Evolutionary conservation across 257 asterid genomes (phyloP).

Genomic region (Thymus quinquecostatus): DNA sequence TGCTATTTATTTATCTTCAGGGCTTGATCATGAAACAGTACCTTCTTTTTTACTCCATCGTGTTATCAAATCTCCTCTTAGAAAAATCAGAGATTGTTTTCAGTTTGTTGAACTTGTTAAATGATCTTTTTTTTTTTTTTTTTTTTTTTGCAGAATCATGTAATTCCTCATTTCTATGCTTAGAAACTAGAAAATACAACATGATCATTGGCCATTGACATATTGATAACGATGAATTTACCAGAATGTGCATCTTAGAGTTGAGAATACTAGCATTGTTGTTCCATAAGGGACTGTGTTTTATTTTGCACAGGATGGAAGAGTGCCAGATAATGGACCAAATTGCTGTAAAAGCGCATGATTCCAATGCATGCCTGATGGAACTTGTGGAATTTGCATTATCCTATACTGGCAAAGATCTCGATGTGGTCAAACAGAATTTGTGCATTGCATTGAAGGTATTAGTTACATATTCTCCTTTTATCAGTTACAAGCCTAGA

Average conservation of each 20-base stretch:
- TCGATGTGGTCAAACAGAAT: constrained; percentile 49
- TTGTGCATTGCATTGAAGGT: constrained; percentile 73
- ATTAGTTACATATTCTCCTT: constrained; percentile 26
- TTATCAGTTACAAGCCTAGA: not conserved
- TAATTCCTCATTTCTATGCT: not conserved
- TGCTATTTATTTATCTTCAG: not conserved
- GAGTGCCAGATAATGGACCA: constrained; percentile 64
- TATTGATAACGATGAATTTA: not conserved
- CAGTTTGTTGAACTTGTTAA: not conserved
- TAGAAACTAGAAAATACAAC: not conserved
- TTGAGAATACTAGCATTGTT: not conserved
- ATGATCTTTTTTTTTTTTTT: not conserved
- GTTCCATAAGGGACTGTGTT: constrained; percentile 16
- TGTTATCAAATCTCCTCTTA: not conserved
- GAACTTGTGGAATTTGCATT: constrained; percentile 57
- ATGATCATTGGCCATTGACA: constrained; percentile 8
- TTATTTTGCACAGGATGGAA: constrained; percentile 63
- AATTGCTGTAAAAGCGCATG: constrained; percentile 62
- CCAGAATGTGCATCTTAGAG: constrained; percentile 11
- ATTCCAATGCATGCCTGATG: constrained; percentile 53
- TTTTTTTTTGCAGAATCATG: constrained; percentile 9
- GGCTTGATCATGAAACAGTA: not conserved
- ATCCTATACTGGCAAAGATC: constrained; percentile 58
- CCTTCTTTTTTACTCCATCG: not conserved
- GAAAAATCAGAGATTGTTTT: not conserved